Evolutionary conservation across 148 eudicot genomes (phyloP).

Genomic region (Gaultheria prostrata): DNA sequence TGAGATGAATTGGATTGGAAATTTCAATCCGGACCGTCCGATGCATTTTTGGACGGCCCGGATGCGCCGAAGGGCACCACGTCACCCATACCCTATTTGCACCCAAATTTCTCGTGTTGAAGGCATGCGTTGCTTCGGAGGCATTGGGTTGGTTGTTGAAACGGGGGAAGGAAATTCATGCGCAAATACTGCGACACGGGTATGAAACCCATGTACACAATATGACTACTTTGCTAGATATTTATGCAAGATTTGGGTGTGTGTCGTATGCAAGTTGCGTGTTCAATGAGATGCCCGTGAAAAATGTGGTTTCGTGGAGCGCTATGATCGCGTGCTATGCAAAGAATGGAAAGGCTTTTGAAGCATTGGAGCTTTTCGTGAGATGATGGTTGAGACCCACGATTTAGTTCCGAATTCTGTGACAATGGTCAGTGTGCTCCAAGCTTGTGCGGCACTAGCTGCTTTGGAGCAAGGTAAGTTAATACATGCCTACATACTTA

Average conservation of each 20-base stretch:
- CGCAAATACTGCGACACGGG: slow-evolving; percentile 69
- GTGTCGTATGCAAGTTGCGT: slow-evolving; percentile 55
- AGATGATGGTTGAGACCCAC: slow-evolving; percentile 53
- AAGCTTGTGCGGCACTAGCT: slow-evolving; percentile 82
- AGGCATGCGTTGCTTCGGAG: slow-evolving; percentile 86
- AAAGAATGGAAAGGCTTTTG: slow-evolving; percentile 67
- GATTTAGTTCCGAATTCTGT: slow-evolving; percentile 72
- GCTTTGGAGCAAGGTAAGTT: slow-evolving; percentile 75
- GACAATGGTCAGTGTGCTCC: slow-evolving; percentile 91
- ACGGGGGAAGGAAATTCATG: slow-evolving; percentile 83
- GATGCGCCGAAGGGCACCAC: too few species aligned
- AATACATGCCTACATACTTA: slow-evolving; percentile 68
- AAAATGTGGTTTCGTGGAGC: slow-evolving; percentile 92
- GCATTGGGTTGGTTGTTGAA: slow-evolving; percentile 26
- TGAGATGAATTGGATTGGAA: slow-evolving; percentile 56
- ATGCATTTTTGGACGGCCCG: too few species aligned
- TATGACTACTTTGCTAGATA: slow-evolving; percentile 89
- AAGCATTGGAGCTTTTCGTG: slow-evolving; percentile 65
- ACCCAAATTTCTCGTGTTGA: too few species aligned
- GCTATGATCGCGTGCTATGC: slow-evolving; percentile 90
- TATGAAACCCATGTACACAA: slow-evolving; percentile 71
- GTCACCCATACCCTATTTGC: too few species aligned
- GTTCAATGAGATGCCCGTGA: slow-evolving; percentile 56
- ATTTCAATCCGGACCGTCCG: too few species aligned
- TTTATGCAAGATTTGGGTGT: slow-evolving; percentile 76